phyloP scores from a whole-genome alignment of 176 grass and related monocot genomes.

The Secale cereale region DNA sequence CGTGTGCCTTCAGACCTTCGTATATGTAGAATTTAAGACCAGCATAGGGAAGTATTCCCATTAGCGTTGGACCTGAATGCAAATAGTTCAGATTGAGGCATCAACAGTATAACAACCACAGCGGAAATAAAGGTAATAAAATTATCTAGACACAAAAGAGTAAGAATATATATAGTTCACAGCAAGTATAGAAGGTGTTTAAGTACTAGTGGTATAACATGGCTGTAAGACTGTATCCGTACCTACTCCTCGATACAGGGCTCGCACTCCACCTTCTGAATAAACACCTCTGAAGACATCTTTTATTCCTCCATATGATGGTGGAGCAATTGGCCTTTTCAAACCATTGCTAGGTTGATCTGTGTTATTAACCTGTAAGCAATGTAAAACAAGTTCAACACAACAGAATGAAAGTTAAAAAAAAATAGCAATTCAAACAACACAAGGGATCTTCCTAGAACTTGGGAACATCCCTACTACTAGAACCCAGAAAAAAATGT shows the following conservation, averaged over 20 bases:
- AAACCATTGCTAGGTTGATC: constrained; percentile 42
- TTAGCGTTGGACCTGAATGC: constrained; percentile 71
- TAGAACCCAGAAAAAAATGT: background rate
- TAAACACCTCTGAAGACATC: constrained; percentile 91
- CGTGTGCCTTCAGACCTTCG: constrained; percentile 76
- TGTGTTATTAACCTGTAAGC: constrained; percentile 46
- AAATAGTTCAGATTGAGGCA: constrained; percentile 16
- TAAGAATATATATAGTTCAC: background rate
- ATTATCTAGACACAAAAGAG: background rate
- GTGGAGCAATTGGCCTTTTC: constrained; percentile 44
- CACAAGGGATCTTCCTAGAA: background rate
- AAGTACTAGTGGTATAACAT: background rate
- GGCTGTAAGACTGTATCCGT: background rate
- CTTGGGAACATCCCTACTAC: background rate
- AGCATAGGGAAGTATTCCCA: constrained; percentile 97
- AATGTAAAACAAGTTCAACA: constrained; percentile 24
- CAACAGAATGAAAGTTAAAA: background rate
- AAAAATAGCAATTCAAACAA: background rate
- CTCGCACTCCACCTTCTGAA: constrained; percentile 65
- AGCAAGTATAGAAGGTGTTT: background rate
- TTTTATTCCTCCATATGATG: constrained; percentile 71
- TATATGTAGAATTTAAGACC: constrained; percentile 99
- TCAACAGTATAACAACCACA: background rate
- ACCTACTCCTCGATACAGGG: constrained; percentile 96
- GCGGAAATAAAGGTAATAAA: background rate